Percentiles rank a stretch among this genome's conserved stretches.
phyloP scores from a whole-genome alignment of 768 basidiomycete species.

The Russula abietina region DNA sequence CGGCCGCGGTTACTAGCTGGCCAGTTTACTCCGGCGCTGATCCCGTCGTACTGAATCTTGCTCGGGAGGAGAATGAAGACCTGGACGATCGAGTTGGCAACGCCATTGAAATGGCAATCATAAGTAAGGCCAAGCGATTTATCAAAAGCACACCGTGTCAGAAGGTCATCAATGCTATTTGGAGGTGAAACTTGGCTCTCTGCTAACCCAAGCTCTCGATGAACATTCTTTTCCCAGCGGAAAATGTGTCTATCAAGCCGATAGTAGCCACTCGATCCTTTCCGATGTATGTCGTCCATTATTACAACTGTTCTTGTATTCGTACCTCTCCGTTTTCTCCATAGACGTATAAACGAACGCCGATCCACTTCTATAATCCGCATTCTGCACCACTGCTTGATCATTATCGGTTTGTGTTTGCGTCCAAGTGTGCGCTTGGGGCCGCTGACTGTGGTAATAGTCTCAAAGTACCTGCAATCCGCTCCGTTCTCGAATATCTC shows the following conservation, averaged over 20 bases:
- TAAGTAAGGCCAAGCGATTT: conserved; percentile 80
- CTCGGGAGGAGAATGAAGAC: conserved; percentile 62
- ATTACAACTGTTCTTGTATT: neutral
- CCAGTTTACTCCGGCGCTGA: conserved; percentile 74
- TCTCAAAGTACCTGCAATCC: conserved; percentile 88
- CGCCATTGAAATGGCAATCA: conserved; percentile 88
- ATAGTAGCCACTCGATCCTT: conserved; percentile 82
- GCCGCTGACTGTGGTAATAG: conserved; percentile 34
- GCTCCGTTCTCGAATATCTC: conserved; percentile 81
- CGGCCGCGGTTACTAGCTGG: conserved; percentile 76
- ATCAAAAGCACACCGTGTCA: conserved; percentile 87
- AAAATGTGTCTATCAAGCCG: conserved; percentile 84
- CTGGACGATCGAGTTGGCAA: conserved; percentile 80
- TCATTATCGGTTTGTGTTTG: conserved; percentile 68
- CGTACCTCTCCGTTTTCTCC: neutral
- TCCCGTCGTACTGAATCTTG: conserved; percentile 48
- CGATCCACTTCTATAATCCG: conserved; percentile 91
- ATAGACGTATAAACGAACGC: conserved; percentile 88
- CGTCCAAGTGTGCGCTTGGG: neutral
- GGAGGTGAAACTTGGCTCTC: conserved; percentile 46
- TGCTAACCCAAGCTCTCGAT: conserved; percentile 4
- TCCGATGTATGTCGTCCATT: conserved; percentile 58
- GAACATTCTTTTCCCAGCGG: conserved; percentile 46
- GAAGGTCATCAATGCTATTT: conserved; percentile 80
- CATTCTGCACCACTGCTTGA: conserved; percentile 91